Conservation (phyloP, 2,329 filamentous ascomycete genomes). For the Aspergillus pseudonomiae region DNA sequence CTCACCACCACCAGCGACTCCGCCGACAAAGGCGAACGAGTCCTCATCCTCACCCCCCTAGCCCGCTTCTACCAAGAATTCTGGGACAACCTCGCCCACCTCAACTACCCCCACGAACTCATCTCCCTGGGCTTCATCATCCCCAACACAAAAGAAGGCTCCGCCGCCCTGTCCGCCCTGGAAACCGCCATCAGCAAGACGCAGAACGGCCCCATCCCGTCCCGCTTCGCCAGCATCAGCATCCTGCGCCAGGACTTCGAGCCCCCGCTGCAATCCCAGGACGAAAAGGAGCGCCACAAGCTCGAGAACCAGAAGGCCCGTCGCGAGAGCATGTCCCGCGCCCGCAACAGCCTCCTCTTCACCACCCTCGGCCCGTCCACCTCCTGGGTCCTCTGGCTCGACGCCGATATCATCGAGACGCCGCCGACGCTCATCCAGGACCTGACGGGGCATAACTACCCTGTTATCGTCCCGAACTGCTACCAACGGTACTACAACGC, state of each 20-base stretch:
- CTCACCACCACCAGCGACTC: conserved; percentile 80
- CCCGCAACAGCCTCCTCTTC: conserved; percentile 91
- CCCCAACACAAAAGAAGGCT: conserved; percentile 89
- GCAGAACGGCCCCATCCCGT: conserved; percentile 77
- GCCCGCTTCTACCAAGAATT: conserved; percentile 91
- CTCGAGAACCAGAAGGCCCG: conserved; percentile 85
- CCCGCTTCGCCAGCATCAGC: conserved; percentile 88
- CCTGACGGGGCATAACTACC: conserved; percentile 80
- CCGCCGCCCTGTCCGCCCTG: conserved; percentile 77
- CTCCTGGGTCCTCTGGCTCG: conserved; percentile 96
- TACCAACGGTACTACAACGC: conserved; percentile 84
- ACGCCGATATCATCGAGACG: conserved; percentile 88
- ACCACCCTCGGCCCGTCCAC: conserved; percentile 89
- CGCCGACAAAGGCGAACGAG: conserved; percentile 75
- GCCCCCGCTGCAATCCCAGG: conserved; percentile 75
- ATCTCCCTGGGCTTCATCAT: conserved; percentile 96
- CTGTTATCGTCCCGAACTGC: conserved; percentile 94
- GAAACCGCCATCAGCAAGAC: conserved; percentile 85
- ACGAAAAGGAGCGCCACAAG: conserved; percentile 88
- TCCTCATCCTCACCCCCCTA: conserved; percentile 91
- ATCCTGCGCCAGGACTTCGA: conserved; percentile 97
- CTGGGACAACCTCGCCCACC: conserved; percentile 87
- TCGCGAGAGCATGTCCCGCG: conserved; percentile 87
- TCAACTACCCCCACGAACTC: conserved; percentile 89
- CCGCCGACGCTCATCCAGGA: conserved; percentile 87